Evolutionary conservation across 208 protist species (phyloP), one percentile per base, ranked within the genome.

Genomic region (Wallacemonas sp.): DNA sequence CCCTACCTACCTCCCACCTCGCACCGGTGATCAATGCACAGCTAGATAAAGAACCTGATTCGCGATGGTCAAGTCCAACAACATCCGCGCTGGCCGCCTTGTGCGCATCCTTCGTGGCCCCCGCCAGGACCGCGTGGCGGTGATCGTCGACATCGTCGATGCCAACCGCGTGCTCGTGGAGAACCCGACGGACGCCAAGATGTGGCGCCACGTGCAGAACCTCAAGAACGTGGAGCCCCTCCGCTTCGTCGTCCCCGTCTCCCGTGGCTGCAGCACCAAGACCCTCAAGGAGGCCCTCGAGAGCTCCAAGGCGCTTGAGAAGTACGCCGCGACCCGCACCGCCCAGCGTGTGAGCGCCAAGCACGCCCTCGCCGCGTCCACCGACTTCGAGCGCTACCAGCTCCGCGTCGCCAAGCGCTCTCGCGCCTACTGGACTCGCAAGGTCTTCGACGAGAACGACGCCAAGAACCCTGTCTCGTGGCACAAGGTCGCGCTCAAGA

Each of bases 351-450:
- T 93, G 63, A 73, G 64, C 30, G 90, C 90, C 38, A 93, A 92
- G 83, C 83, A 92, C 78, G 86, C 90, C 52, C 66, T 87, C 73
- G 84, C 90, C 22, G 68, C 44, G 58, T 90, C 87, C 50, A 92
- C 85, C 53, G 90, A 95, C 85, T 95, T 95, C 76, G 87, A 93
- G 83, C 87, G 87, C 83, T 95, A 95, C 74, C 90, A 95, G 81
- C 87, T 95, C 63, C 85, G 84, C 74, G 90, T 93, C 39, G 90
- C 90, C 48, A 87, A 88, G 75, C 90, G 90, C 65, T 95, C 90
- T 50, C 90, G 90, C 57, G 86, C 90, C 68, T 76, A 82, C 90
- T 95, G 90, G 90, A 81, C 87, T 52, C 90, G 90, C 76, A 93
- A 93, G 85, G 70, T 87, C 70, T 95, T 95, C 71, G 86, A 93